Percentiles rank a stretch among this genome's conserved stretches.
These are phyloP conservation scores for Saccharomycopsis amapae DNA, from an alignment of 805 yeast genomes.

Conservation along the genomic window DNA sequence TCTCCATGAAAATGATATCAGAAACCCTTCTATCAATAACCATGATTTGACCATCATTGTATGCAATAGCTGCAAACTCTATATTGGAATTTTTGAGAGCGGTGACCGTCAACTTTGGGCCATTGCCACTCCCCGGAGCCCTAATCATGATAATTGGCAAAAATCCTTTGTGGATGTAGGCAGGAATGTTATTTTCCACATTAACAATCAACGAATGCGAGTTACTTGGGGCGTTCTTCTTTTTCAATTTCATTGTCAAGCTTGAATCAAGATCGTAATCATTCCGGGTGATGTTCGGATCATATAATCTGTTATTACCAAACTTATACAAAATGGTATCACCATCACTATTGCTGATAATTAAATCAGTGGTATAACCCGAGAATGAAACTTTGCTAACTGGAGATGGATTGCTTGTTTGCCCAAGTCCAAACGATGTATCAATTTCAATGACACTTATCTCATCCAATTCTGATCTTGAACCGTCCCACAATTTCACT, in stretches of 20 bases:
- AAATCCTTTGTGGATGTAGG: constrained; percentile 49
- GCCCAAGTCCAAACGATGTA: constrained; percentile 42
- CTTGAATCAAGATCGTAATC: constrained; percentile 16
- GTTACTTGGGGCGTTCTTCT: not conserved
- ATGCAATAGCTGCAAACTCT: constrained; percentile 74
- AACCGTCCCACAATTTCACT: constrained; percentile 76
- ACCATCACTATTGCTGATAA: constrained; percentile 61
- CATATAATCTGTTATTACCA: constrained; percentile 44
- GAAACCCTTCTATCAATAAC: constrained; percentile 73
- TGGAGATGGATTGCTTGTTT: constrained; percentile 34
- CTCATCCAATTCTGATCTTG: constrained; percentile 63
- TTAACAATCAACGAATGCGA: constrained; percentile 15
- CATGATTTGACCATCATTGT: constrained; percentile 63
- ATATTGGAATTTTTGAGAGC: constrained; percentile 61
- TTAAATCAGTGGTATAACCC: constrained; percentile 66
- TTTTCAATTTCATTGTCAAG: constrained; percentile 1
- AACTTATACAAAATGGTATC: constrained; percentile 71
- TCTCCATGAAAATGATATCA: constrained; percentile 47
- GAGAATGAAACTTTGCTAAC: constrained; percentile 65
- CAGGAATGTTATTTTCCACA: constrained; percentile 32
- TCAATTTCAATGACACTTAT: constrained; percentile 53
- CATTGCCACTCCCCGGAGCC: constrained; percentile 24
- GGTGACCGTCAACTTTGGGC: constrained; percentile 42
- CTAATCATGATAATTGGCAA: constrained; percentile 46
- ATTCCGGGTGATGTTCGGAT: constrained; percentile 30